These are phyloP conservation scores for Thalassiosira exigua DNA, from an alignment of 352 stramenopile genomes.

Conservation along the genomic window DNA sequence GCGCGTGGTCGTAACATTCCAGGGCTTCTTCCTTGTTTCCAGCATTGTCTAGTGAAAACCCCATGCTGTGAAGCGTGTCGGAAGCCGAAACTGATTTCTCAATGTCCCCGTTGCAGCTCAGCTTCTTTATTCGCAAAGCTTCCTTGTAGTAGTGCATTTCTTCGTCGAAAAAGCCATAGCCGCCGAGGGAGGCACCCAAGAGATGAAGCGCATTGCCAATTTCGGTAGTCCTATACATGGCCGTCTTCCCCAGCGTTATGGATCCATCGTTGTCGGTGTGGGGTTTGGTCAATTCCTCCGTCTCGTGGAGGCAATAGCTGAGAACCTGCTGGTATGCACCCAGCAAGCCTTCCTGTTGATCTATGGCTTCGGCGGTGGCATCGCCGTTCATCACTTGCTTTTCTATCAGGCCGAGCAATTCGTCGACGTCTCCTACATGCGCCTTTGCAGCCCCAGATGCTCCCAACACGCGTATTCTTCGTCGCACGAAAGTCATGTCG, in stretches of 20 bases:
- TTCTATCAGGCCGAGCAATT: conserved; percentile 58
- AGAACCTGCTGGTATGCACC: conserved; percentile 54
- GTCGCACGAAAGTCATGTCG: conserved; percentile 66
- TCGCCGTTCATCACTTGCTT: conserved; percentile 18
- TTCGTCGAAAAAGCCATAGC: conserved; percentile 65
- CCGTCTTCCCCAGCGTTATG: conserved; percentile 35
- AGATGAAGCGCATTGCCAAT: conserved; percentile 63
- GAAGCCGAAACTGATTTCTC: conserved; percentile 46
- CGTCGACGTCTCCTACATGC: conserved; percentile 62
- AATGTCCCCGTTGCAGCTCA: conserved; percentile 37
- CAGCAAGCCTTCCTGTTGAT: conserved; percentile 54
- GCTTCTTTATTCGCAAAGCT: conserved; percentile 58
- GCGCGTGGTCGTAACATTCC: conserved; percentile 62
- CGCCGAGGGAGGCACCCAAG: conserved; percentile 62
- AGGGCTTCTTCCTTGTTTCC: conserved; percentile 58
- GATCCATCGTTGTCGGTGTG: conserved; percentile 33
- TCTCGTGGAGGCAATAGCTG: conserved; percentile 60
- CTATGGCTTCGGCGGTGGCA: conserved; percentile 31
- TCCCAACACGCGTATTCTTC: conserved; percentile 51
- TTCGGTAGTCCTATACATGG: conserved; percentile 48
- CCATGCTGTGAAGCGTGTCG: conserved; percentile 66
- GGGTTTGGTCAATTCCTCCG: conserved; percentile 47
- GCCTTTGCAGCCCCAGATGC: conserved; percentile 49
- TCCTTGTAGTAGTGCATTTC: conserved; percentile 69
- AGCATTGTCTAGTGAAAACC: conserved; percentile 68